These are phyloP conservation scores for Blumeria hordei DNA, from an alignment of 2,329 filamentous ascomycete genomes.

Conservation along the genomic window DNA sequence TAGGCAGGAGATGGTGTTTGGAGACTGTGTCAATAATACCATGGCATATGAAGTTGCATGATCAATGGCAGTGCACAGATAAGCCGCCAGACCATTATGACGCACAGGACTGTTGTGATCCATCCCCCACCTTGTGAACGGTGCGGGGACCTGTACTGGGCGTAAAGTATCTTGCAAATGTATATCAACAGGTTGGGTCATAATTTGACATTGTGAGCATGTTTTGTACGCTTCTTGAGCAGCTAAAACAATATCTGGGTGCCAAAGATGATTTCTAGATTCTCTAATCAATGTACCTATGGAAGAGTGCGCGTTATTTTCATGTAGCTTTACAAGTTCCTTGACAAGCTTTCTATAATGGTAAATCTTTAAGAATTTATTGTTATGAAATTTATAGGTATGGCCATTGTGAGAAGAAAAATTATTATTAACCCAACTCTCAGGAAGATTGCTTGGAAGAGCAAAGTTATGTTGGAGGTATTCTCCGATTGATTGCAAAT, in stretches of 20 bases:
- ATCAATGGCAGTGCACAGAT: neutral
- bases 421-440: neutral
- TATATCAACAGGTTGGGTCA: neutral
- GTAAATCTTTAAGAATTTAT: neutral
- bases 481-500: slow-evolving; percentile 1
- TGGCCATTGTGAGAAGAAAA: neutral
- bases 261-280: neutral
- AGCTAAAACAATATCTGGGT: neutral
- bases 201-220: neutral
- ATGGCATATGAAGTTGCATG: neutral
- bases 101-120: neutral
- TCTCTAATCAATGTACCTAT: neutral
- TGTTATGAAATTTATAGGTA: neutral
- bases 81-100: neutral
- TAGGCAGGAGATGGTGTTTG: neutral
- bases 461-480: neutral
- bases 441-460: neutral
- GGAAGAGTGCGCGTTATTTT: neutral
- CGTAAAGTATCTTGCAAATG: neutral
- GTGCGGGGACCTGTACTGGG: neutral
- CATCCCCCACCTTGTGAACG: neutral
- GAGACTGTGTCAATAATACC: neutral
- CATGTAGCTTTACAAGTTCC: neutral
- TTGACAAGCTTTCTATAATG: neutral
- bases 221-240: neutral